Percentiles rank a stretch among this genome's conserved stretches.
Conservation (phyloP, 202 grass and related monocot species). For the Digitaria exilis region DNA sequence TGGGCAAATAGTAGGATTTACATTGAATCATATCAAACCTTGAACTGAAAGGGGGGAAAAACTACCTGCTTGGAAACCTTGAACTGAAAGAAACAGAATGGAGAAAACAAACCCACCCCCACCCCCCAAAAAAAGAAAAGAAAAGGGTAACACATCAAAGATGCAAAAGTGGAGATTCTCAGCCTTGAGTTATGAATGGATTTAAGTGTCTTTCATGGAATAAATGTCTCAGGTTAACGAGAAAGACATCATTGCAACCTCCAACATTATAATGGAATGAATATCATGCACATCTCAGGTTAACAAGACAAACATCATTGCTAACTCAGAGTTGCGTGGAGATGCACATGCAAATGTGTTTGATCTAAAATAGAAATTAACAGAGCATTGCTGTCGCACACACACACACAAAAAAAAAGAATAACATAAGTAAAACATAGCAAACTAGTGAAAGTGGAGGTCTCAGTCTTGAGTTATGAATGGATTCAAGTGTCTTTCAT, state of each 20-base stretch:
- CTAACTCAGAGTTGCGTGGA: not conserved
- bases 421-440: not conserved
- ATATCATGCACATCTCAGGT: not conserved
- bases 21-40: not conserved
- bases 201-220: constrained; percentile 32
- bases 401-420: too few species aligned
- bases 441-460: constrained; percentile 5
- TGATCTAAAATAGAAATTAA: not conserved
- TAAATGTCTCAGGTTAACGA: constrained; percentile 49
- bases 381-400: not conserved
- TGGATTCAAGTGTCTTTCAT: constrained; percentile 42
- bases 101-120: not conserved
- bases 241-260: constrained; percentile 44
- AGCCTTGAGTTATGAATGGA: constrained; percentile 45
- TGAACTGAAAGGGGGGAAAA: too few species aligned
- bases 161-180: constrained; percentile 8
- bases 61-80: too few species aligned
- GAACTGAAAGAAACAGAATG: not conserved
- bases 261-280: not conserved
- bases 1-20: not conserved
- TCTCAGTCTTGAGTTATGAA: constrained; percentile 39
- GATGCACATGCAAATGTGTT: not conserved
- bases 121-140: too few species aligned
- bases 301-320: not conserved
- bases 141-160: not conserved